Evolutionary conservation across 164 flowering plant species (phyloP), one percentile per base, ranked within the genome.

Genomic region (Magnolia changhungtana): DNA sequence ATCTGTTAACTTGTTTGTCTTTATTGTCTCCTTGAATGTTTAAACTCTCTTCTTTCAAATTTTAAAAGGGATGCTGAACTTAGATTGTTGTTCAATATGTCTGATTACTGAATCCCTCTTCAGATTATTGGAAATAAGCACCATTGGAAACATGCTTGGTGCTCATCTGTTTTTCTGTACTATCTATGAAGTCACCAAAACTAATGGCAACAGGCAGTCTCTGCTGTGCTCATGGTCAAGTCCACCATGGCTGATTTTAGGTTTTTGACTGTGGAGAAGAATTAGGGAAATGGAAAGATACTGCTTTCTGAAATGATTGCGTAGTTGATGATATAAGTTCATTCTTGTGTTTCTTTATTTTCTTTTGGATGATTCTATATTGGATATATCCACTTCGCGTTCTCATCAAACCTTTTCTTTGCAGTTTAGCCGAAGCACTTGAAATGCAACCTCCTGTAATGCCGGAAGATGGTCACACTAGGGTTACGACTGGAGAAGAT

Each of bases 401-500:
- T 70, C 49, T 69, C 51, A 71, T 71, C 4, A 51, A 3, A 27
- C 27, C 45, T 71, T 72, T 49, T 78, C 72, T 10, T 76, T 71
- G 16, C 87, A 96, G 99, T 70, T 88, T 96, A 72, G 99, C 99
- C 37, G 98, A 96, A 90, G 97, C 97, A 51, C 92, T 96, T 82
- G 98, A 96, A 77, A 90, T 92, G 92, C 96, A 93, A 71, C 98
- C 99, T 80, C 98, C 99, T 55, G 91, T 87, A 51, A 91, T 96
- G 97, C 98, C 98, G 37, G 99, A 96, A 84, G 98, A 96, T 86
- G 90, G 89, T 74, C 92, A 92, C 84, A 95, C 99, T 58, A 88
- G 98, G 83, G 89, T 96, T 71, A 88, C 91, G 51, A 81, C 87
- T 61, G 98, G 98, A 75, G 98, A 92, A 71, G 99, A 92, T 82